phyloP scores from a whole-genome alignment of 2,329 filamentous ascomycete species.

The Ceratocystis eucalypticola region DNA sequence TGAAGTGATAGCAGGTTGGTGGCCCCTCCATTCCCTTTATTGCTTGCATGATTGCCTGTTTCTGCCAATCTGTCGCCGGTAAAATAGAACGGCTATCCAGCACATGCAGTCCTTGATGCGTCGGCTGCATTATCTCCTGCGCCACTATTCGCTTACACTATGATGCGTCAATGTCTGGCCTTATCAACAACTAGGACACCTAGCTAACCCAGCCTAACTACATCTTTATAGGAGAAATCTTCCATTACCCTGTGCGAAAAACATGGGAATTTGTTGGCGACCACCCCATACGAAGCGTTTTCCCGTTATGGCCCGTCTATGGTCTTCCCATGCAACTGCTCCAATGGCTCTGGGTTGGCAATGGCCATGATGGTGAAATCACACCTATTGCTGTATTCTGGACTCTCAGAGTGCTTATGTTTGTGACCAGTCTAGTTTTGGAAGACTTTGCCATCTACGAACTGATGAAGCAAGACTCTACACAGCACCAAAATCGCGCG shows the following conservation, averaged over 20 bases:
- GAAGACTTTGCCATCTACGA: slow-evolving; percentile 97
- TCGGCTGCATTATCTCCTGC: neutral
- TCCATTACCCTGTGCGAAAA: slow-evolving; percentile 73
- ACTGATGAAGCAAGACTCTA: slow-evolving; percentile 52
- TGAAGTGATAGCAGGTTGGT: slow-evolving; percentile 86
- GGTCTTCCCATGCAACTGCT: slow-evolving; percentile 85
- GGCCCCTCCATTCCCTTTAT: slow-evolving; percentile 1
- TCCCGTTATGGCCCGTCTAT: slow-evolving; percentile 92
- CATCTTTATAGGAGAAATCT: slow-evolving; percentile 59
- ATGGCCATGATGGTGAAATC: slow-evolving; percentile 48
- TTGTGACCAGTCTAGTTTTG: slow-evolving; percentile 84
- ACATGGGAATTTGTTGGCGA: slow-evolving; percentile 95
- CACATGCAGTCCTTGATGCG: neutral
- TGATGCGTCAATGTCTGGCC: neutral
- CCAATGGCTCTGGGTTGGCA: slow-evolving; percentile 79
- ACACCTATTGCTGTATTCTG: slow-evolving; percentile 83
- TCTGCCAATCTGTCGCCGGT: neutral
- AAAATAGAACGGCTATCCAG: neutral
- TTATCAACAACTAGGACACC: neutral
- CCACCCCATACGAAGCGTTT: slow-evolving; percentile 83
- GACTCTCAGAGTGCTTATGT: slow-evolving; percentile 79
- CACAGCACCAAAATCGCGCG: slow-evolving; percentile 56
- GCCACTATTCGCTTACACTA: neutral
- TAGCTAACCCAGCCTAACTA: neutral
- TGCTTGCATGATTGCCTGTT: neutral